phyloP scores from a whole-genome alignment of 371 early-diverging fungal genomes.

The Paramicrosporidium saccamoebae region DNA sequence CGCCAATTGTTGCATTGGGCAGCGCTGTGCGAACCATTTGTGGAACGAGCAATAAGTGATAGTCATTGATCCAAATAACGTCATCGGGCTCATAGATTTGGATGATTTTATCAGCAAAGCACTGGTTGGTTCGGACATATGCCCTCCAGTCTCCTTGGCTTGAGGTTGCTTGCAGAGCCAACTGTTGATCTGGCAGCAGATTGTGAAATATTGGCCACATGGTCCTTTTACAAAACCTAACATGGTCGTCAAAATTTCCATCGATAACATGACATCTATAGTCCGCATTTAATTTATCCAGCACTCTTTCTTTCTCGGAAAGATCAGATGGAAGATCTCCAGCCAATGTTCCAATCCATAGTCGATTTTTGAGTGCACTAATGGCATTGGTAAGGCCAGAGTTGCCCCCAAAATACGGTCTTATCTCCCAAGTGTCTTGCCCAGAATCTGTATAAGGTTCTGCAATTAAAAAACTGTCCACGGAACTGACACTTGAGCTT shows the following conservation, averaged over 20 bases:
- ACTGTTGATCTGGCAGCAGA: slow-evolving; percentile 53
- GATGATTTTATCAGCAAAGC: slow-evolving; percentile 41
- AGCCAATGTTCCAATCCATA: too few relatives aligned
- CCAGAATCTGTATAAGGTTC: too few relatives aligned
- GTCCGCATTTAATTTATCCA: too few relatives aligned
- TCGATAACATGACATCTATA: too few relatives aligned
- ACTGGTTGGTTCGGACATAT: slow-evolving; percentile 46
- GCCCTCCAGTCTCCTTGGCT: slow-evolving; percentile 43
- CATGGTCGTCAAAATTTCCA: slow-evolving; percentile 13
- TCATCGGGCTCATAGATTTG: slow-evolving; percentile 42
- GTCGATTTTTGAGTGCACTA: too few relatives aligned
- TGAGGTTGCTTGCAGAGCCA: slow-evolving; percentile 13
- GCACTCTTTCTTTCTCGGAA: too few relatives aligned
- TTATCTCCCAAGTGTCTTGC: too few relatives aligned
- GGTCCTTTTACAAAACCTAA: slow-evolving; percentile 7
- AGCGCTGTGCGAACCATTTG: slow-evolving; percentile 33
- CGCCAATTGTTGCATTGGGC: slow-evolving; percentile 52
- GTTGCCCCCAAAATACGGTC: too few relatives aligned
- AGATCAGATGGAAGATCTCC: too few relatives aligned
- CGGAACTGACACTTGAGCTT: too few relatives aligned
- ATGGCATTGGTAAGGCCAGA: too few relatives aligned
- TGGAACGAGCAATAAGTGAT: slow-evolving; percentile 72
- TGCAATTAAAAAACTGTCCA: too few relatives aligned
- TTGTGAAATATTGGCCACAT: slow-evolving; percentile 97
- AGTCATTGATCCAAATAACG: slow-evolving; percentile 91